Evolutionary conservation across 169 alveolate species (phyloP).

Genomic region (Babesia caballi): DNA sequence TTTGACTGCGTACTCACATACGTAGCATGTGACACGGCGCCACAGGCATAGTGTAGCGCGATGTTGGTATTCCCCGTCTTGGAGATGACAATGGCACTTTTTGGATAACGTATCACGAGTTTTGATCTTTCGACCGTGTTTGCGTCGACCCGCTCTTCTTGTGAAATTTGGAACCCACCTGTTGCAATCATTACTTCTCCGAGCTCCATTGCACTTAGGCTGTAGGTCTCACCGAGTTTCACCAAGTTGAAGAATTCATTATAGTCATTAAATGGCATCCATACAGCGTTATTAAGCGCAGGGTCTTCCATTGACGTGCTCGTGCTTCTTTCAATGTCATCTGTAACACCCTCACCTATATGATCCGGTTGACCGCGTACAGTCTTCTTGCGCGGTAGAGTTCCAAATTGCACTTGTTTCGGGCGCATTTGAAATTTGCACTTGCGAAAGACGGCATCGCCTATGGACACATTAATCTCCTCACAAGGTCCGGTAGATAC

Average conservation of each 20-base stretch:
- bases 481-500: not conserved
- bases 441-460: not conserved
- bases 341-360: not conserved
- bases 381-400: not conserved
- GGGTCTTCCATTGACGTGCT: not conserved
- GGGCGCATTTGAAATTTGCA: not conserved
- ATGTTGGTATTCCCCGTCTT: not conserved
- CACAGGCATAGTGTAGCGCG: not conserved
- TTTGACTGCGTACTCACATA: not conserved
- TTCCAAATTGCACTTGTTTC: too few relatives aligned
- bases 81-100: conserved; percentile 9
- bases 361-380: not conserved
- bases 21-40: not conserved
- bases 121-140: not conserved
- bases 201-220: not conserved
- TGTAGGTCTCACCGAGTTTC: not conserved
- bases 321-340: not conserved
- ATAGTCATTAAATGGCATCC: not conserved
- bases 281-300: not conserved
- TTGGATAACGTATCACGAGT: not conserved
- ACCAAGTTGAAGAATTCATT: not conserved
- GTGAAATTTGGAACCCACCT: not conserved
- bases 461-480: not conserved
- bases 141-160: not conserved
- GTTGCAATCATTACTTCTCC: not conserved